Conservation (phyloP, 75 land plant genomes). For the Adiantum capillusveneris region DNA sequence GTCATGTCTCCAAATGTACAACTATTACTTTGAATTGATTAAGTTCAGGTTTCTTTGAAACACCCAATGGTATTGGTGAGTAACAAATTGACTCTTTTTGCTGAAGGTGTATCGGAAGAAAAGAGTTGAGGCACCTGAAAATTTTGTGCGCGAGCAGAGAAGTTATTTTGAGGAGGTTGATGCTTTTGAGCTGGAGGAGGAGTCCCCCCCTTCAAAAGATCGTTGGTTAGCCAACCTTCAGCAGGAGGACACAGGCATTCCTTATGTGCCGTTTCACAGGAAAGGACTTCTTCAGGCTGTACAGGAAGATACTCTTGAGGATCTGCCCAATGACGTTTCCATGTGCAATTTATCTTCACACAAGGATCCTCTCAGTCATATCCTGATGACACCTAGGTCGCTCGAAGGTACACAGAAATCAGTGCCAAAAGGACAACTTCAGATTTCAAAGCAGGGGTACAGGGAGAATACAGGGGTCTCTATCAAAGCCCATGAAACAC, state of each 20-base stretch:
- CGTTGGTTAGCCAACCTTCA: slow-evolving; percentile 23
- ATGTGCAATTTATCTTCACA: not conserved
- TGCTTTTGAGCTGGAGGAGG: slow-evolving; percentile 75
- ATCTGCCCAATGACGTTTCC: not conserved
- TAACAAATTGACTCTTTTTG: no score
- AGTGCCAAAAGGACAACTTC: no score
- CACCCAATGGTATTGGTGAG: no score
- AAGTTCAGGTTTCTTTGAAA: no score
- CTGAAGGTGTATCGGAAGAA: not conserved
- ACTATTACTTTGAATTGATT: no score
- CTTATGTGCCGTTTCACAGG: slow-evolving; percentile 13
- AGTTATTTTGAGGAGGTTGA: slow-evolving; percentile 80
- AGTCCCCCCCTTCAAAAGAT: slow-evolving; percentile 64
- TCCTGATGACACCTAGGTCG: slow-evolving; percentile 5
- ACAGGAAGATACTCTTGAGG: slow-evolving; percentile 12
- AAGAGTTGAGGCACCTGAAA: slow-evolving; percentile 7
- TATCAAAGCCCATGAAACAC: no score
- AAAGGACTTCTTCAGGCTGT: slow-evolving; percentile 24
- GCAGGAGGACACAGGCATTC: slow-evolving; percentile 24
- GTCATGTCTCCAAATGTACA: no score
- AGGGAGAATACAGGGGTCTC: no score
- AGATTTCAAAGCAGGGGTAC: no score
- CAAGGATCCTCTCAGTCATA: slow-evolving; percentile 18
- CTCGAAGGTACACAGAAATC: not conserved
- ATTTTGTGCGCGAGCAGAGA: slow-evolving; percentile 54